Base-by-base conservation (phyloP, 2,329 filamentous ascomycete genomes). In the Talaromyces sp. region DNA sequence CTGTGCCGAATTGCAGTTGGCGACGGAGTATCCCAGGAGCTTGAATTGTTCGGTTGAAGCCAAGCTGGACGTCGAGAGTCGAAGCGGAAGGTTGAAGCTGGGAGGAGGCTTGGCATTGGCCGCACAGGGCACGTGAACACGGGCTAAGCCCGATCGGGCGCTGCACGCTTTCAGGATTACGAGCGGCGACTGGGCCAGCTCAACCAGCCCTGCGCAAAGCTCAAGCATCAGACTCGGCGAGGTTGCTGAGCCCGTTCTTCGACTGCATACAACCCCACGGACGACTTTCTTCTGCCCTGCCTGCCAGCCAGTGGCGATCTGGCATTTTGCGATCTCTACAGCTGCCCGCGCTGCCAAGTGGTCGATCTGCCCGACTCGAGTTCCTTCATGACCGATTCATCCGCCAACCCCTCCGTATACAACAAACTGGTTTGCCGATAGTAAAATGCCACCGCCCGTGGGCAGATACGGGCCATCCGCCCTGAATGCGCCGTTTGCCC, bases 401-500 rank as follows among this genome's bases (percentile, higher is more conserved):
- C 42, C 58, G 62, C 60, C 53, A 57, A 56, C 61, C 64, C 59
- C 64, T 64, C 61, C 52, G 49, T 52, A 56, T 56, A 62, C 60
- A 59, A 58, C 55, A 65, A 56, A 63, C 54, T 61, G 58, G 58
- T 51, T 64, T 59, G 52, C 59, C 62, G 58, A 64, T 64, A 65
- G 57, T 63, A 76, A 64, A 49, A 88, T 87, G 85, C 82, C 84
- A 72, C 84, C 84, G 71, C 81, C 82, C 65, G 81, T 82, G 69
- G 80, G 80, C 72, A 79, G 85, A 70, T 87, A 85, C 72, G 82
- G 75, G 81, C 72, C 82, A 75, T 72, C 84, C 80, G 72, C 83
- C 81, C 70, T 85, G 65, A 84, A 81, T 52, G 84, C 83, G 65
- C 84, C 85, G 28, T 88, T 87, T 72, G 76, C 80, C 53, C 82